Evolutionary conservation across 768 basidiomycete species (phyloP), one percentile per base, ranked within the genome.

Genomic region (Kwoniella europaea): DNA sequence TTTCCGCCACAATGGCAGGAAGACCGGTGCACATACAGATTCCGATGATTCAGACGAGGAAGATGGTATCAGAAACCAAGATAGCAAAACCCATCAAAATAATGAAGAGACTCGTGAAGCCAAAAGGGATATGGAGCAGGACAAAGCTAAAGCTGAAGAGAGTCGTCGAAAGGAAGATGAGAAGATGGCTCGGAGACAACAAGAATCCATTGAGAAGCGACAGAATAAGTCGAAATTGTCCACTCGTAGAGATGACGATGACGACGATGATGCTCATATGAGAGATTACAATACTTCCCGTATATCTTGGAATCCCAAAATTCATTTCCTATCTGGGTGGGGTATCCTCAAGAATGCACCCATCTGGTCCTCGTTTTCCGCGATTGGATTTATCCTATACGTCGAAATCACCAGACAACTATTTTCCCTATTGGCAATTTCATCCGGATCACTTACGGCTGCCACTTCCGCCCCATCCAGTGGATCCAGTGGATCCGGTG

Each of bases 331-430:
- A 59, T 35, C 67, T 3, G 24, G 20, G 3, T 60, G 68, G 63
- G 16, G 53, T n/a, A 59, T 65, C 18, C 27, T 70, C n/a, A 62
- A 50, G 24, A 41, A 64, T 24, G 62, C 68, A 10, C 68, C 68
- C 1, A 42, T 70, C 18, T 64, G 68, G 63, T 58, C 63, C 2
- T 42, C 58, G 16, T 46, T 65, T 43, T 70, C 68, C 4, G 9
- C 42, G 3, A 52, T 44, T n/a, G 29, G 24, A 13, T 27, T 70
- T 9, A 20, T 59, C 4, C 18, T 65, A 43, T 70, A 70, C 22
- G 57, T 65, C 27, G 68, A 70, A 29, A 63, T 70, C 6, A 58
- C 68, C 0, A 55, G 68, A 24, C 68, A 70, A 56, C 24, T 70
- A 0, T 70, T 56, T 29, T 63, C 60, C 16, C 27, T 70, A 57